Base-by-base conservation (phyloP, 164 flowering plant species). In the Chloranthus sessilifolius region DNA sequence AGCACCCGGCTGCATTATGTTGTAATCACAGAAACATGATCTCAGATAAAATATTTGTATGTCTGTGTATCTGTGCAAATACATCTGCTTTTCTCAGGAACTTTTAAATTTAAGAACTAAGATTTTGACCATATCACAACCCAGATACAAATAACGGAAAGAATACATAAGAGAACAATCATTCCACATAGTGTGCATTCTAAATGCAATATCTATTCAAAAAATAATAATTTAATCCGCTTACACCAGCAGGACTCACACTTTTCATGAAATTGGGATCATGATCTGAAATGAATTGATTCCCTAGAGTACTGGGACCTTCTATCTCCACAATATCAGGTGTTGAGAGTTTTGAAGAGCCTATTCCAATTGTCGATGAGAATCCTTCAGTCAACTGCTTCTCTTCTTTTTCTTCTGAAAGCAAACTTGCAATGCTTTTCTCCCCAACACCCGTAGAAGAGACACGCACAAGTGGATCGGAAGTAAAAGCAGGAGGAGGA, bases 401-500 rank as follows among this genome's bases (percentile, higher is more conserved):
- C 10, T 56, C 76, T 47, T 61, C 74, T 47, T 68, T 57, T 23
- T 34, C 39, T n/a, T 43, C 55, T 34, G 64, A 60, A 27, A 51
- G 40, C n/a, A 62, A 29, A 52, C 47, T 53, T 24, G 59, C 21
- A 38, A 25, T 48, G 22, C 23, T 41, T 42, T 52, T 56, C 34
- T 75, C 78, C 43, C 44, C 55, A 39, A 50, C 62, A 31, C 69
- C 76, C 54, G 51, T 44, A 61, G 50, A 59, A 59, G 80, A 61
- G 11, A 62, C 40, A 50, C 60, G 63, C 56, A 71, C 29, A 46
- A 85, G 69, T 4, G 96, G 95, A 58, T 83, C 95, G 29, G 95
- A 88, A 40, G 92, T 73, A 71, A 88, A 83, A 45, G 98, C 95
- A 61, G 86, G 95, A n/a, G 96, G 95, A 43, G 95, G 86, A 58